These are phyloP conservation scores for Triticum dicoccoides DNA, from an alignment of 176 grass and related monocot species.

Conservation along the genomic window DNA sequence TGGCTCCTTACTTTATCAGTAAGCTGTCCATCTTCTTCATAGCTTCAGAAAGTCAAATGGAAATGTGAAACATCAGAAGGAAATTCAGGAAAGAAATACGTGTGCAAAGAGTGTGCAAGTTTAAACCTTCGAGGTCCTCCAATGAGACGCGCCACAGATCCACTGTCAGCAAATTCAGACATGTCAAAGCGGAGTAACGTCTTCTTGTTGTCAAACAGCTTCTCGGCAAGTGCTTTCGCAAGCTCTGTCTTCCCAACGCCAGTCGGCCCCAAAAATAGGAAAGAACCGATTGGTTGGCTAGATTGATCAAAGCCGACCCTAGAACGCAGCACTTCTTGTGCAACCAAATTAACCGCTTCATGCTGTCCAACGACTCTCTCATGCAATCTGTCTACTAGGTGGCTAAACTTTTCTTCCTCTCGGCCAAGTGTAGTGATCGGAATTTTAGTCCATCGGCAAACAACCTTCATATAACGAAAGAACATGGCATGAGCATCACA, in stretches of 20 bases:
- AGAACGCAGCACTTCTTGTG: too few relatives aligned
- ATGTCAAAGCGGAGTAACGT: slow-evolving; percentile 32
- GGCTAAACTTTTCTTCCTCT: neutral
- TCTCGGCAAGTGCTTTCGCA: slow-evolving; percentile 33
- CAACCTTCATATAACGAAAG: neutral
- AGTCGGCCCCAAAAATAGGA: slow-evolving; percentile 36
- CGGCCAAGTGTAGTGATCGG: slow-evolving; percentile 13
- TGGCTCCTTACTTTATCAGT: neutral
- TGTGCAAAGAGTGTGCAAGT: neutral
- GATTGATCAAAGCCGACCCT: too few relatives aligned
- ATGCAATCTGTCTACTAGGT: slow-evolving; percentile 5
- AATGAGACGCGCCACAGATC: neutral
- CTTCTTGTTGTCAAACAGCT: slow-evolving; percentile 23
- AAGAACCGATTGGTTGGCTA: neutral
- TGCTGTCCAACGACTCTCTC: slow-evolving; percentile 29
- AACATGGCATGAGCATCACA: neutral
- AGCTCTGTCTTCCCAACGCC: slow-evolving; percentile 56
- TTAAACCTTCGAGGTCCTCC: slow-evolving; percentile 34
- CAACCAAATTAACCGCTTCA: too few relatives aligned
- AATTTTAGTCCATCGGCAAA: slow-evolving; percentile 34
- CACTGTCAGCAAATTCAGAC: slow-evolving; percentile 2
- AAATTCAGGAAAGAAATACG: neutral
- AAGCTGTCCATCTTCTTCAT: neutral
- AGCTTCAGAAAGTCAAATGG: neutral
- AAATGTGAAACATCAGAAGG: neutral